A percentile compares a stretch with the other conserved stretches of the same genome.
phyloP scores from a whole-genome alignment of 768 basidiomycete species.

The Candolleomyces aberdarensis region DNA sequence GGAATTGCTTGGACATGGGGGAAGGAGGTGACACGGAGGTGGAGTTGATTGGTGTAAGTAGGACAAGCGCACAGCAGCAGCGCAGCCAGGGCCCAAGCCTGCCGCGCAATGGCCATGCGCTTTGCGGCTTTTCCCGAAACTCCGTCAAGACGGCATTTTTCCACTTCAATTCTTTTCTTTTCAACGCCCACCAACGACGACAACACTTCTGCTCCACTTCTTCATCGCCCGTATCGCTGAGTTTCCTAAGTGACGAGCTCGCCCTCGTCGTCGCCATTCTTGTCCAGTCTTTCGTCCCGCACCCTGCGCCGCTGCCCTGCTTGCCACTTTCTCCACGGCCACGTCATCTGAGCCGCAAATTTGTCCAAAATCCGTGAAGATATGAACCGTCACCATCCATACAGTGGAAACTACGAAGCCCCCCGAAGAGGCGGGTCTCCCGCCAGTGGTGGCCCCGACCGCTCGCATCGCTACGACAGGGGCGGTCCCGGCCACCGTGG shows the following conservation, averaged over 20 bases:
- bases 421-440: constrained; percentile 58
- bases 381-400: constrained; percentile 93
- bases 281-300: constrained; percentile 14
- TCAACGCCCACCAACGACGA: constrained; percentile 9
- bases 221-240: constrained; percentile 1
- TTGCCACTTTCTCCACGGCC: constrained; percentile 15
- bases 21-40: constrained; percentile 19
- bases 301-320: constrained; percentile 16
- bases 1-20: constrained; percentile 85
- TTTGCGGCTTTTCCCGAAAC: constrained; percentile 31
- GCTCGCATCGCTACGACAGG: constrained; percentile 63
- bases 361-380: constrained; percentile 15
- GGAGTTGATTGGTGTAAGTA: constrained; percentile 13
- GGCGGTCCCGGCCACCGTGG: constrained; percentile 50
- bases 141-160: constrained; percentile 13
- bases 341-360: constrained; percentile 33
- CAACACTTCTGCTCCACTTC: neutral
- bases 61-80: neutral
- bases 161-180: constrained; percentile 12
- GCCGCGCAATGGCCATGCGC: constrained; percentile 8
- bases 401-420: constrained; percentile 65
- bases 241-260: constrained; percentile 6
- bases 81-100: constrained; percentile 6
- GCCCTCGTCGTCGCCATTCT: constrained; percentile 3
- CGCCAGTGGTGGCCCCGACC: constrained; percentile 67